Evolutionary conservation across 202 grass and related monocot genomes (phyloP).

Genomic region (Thinopyrum obtusiflorum): DNA sequence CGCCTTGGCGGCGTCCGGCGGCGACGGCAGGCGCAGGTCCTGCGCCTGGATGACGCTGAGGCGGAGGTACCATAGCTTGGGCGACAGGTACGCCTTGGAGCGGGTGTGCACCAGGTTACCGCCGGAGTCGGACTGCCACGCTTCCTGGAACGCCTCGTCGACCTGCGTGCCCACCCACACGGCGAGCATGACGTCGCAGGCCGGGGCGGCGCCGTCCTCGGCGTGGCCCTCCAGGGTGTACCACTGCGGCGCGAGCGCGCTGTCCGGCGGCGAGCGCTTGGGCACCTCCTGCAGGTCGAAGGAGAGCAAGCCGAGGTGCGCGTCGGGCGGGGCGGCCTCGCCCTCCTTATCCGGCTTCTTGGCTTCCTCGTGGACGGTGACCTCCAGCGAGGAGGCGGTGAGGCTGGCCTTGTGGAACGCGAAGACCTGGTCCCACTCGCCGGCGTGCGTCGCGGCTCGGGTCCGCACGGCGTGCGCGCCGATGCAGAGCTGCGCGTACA

Average conservation of each 20-base stretch:
- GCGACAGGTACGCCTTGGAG: slow-evolving; percentile 90
- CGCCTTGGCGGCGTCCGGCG: slow-evolving; percentile 49
- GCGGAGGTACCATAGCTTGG: slow-evolving; percentile 92
- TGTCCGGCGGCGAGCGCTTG: slow-evolving; percentile 83
- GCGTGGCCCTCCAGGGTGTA: slow-evolving; percentile 75
- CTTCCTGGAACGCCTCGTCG: slow-evolving; percentile 94
- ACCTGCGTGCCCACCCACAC: slow-evolving; percentile 94
- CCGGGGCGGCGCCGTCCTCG: slow-evolving; percentile 20
- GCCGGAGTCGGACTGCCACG: slow-evolving; percentile 93
- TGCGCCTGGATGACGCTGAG: slow-evolving; percentile 92
- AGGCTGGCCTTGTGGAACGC: slow-evolving; percentile 90
- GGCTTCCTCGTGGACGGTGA: slow-evolving; percentile 64
- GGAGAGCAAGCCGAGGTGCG: slow-evolving; percentile 59
- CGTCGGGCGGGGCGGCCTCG: slow-evolving; percentile 34
- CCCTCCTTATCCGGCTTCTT: slow-evolving; percentile 48
- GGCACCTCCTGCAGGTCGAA: slow-evolving; percentile 89
- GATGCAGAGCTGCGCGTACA: slow-evolving; percentile 70
- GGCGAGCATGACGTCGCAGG: slow-evolving; percentile 83
- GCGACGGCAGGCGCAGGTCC: slow-evolving; percentile 63
- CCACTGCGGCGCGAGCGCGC: slow-evolving; percentile 87
- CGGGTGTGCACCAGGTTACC: slow-evolving; percentile 75
- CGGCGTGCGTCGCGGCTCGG: slow-evolving; percentile 28
- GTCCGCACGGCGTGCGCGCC: slow-evolving; percentile 74
- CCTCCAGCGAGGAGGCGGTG: slow-evolving; percentile 72
- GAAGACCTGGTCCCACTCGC: slow-evolving; percentile 98